These are phyloP conservation scores for Lentinula lateritia DNA, from an alignment of 768 basidiomycete species.

Conservation along the genomic window DNA sequence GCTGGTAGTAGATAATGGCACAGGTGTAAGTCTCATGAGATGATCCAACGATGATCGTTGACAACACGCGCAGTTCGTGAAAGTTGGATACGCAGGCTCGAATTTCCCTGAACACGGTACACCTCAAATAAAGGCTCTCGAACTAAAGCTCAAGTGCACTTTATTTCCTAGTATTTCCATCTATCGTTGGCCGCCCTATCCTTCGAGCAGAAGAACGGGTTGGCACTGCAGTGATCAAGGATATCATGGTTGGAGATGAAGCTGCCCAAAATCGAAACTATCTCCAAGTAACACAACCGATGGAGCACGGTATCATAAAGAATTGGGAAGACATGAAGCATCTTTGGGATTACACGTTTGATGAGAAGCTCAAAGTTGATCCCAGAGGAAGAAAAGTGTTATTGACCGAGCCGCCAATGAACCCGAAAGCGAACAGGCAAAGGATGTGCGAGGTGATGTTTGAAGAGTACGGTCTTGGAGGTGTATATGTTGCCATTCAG, in stretches of 20 bases:
- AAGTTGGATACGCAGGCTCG: constrained; percentile 86
- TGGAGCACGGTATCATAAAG: constrained; percentile 98
- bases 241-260: constrained; percentile 98
- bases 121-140: neutral
- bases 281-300: constrained; percentile 94
- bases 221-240: constrained; percentile 81
- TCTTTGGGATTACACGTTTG: constrained; percentile 97
- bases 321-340: constrained; percentile 99
- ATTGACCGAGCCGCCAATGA: constrained; percentile 98
- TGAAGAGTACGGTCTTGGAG: constrained; percentile 94
- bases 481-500: constrained; percentile 97
- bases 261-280: constrained; percentile 92
- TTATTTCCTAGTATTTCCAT: constrained; percentile 74
- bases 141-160: neutral
- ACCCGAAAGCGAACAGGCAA: constrained; percentile 89
- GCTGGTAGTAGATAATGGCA: constrained; percentile 85
- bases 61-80: constrained; percentile 61
- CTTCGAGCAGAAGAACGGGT: constrained; percentile 96
- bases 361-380: constrained; percentile 90
- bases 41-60: neutral
- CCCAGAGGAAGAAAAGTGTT: constrained; percentile 84
- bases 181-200: constrained; percentile 94
- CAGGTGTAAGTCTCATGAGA: constrained; percentile 52
- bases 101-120: constrained; percentile 94
- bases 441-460: constrained; percentile 99